A percentile compares a stretch with the other conserved stretches of the same genome.
Conservation (phyloP, 2,329 filamentous ascomycete genomes). For the Beauveria caledonica region DNA sequence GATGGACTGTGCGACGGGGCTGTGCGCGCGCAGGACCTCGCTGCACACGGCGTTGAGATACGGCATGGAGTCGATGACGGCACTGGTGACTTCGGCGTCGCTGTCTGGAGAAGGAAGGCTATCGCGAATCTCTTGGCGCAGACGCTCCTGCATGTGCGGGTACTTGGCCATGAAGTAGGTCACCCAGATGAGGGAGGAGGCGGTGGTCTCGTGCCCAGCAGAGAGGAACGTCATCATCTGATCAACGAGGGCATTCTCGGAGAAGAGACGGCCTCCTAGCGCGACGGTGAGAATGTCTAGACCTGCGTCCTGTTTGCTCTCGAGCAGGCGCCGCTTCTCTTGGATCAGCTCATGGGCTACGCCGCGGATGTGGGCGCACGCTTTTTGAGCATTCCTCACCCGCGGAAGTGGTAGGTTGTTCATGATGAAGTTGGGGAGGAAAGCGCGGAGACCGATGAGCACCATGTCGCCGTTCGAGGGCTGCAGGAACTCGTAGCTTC, state of each 20-base stretch:
- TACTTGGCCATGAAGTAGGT: constrained; percentile 29
- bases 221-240: constrained; percentile 34
- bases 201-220: constrained; percentile 37
- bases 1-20: constrained; percentile 27
- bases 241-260: constrained; percentile 31
- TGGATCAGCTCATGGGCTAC: constrained; percentile 25
- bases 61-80: constrained; percentile 62
- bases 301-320: constrained; percentile 19
- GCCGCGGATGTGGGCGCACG: constrained; percentile 20
- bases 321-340: constrained; percentile 19
- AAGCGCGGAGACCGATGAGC: constrained; percentile 10
- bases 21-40: constrained; percentile 34
- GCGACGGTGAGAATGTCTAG: constrained; percentile 31
- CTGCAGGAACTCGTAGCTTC: constrained; percentile 24
- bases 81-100: constrained; percentile 25
- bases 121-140: constrained; percentile 30
- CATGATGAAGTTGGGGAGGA: constrained; percentile 13
- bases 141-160: constrained; percentile 27
- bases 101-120: constrained; percentile 27
- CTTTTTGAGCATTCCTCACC: constrained; percentile 18
- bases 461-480: constrained; percentile 8
- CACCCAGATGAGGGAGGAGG: constrained; percentile 32
- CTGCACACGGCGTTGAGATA: constrained; percentile 66
- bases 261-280: constrained; percentile 23
- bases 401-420: constrained; percentile 11